These are phyloP conservation scores for Coniochaeta hoffmannii DNA, from an alignment of 2,329 filamentous ascomycete species.

Conservation along the genomic window DNA sequence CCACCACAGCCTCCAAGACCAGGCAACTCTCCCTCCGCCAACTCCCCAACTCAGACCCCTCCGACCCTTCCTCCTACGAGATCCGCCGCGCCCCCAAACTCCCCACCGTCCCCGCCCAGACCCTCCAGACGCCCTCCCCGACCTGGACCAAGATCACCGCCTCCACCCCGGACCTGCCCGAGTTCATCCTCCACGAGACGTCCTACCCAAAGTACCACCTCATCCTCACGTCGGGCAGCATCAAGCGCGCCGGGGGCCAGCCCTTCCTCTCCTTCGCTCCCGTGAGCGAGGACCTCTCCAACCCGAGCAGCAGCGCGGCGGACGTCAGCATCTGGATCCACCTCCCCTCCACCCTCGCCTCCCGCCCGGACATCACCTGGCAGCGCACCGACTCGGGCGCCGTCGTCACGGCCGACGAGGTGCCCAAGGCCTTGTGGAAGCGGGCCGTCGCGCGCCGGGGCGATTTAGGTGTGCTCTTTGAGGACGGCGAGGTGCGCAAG, in stretches of 20 bases:
- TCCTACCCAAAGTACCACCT: constrained; percentile 36
- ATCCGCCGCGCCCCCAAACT: constrained; percentile 23
- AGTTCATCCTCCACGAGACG: constrained; percentile 35
- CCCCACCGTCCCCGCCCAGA: constrained; percentile 13
- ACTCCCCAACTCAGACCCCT: constrained; percentile 14
- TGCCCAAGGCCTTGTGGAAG: constrained; percentile 30
- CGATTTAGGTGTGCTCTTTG: constrained; percentile 33
- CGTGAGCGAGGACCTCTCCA: constrained; percentile 21
- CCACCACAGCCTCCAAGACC: constrained; percentile 24
- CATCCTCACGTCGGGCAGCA: constrained; percentile 29
- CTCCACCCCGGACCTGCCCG: constrained; percentile 27
- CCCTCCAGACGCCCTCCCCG: constrained; percentile 13
- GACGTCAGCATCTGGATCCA: constrained; percentile 36
- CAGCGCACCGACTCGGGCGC: constrained; percentile 26
- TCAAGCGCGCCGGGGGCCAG: constrained; percentile 32
- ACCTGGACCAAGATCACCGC: constrained; percentile 19
- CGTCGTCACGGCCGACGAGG: constrained; percentile 25
- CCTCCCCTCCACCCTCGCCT: constrained; percentile 24
- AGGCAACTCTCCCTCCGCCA: constrained; percentile 25
- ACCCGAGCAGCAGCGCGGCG: constrained; percentile 22
- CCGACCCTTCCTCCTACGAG: constrained; percentile 23
- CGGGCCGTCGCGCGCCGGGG: constrained; percentile 31
- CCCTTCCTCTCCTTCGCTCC: constrained; percentile 22
- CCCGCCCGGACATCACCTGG: constrained; percentile 26
- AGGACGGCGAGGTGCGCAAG: constrained; percentile 33